Evolutionary conservation across 2,329 filamentous ascomycete species (phyloP), one percentile per base, ranked within the genome.

Genomic region (Coniochaeta sp.): DNA sequence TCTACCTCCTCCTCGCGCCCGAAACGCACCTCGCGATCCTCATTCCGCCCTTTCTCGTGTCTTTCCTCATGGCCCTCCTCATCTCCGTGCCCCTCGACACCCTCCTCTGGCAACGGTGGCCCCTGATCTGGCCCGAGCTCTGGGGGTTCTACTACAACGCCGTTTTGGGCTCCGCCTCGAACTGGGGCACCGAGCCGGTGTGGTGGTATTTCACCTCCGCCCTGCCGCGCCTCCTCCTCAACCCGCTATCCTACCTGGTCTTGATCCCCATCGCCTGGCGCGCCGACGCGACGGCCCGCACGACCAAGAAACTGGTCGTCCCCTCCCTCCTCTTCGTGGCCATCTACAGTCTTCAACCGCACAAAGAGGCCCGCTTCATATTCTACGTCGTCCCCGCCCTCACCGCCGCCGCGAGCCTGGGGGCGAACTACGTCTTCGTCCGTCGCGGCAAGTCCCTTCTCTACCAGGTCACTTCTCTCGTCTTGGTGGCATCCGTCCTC

Each of bases 351-450:
- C 61, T 90, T 49, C 87, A 96, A 55, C 91, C 92, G 0, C 94
- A 99, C 72, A 99, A 99, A 66, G 94, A 99, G 71, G 87, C 91
- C 66, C 87, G 94, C 16, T 99, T 99, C 74, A 85, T 99, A 59
- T 83, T 97, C 61, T 97, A 97, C 70, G 78, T 83, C 50, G 77
- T 95, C 22, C 94, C 94, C 0, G 77, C 86, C 0, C 72, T 97
- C 27, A 96, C 91, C 0, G 86, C 86, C 10, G 80, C 85, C 3
- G 86, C 90, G 0, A 85, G 89, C 3, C 76, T 89, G 4, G 85
- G 84, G 18, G 89, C 90, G 13, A 79, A 82, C 52, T 85, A 83
- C 67, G 71, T 95, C 57, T 87, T 82, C 70, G 76, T 73, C 1
- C 83, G 86, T 35, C 74, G 80, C n/a, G 62, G 72, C 5, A 91